A percentile compares a stretch with the other conserved stretches of the same genome.
Evolutionary conservation across 2,329 filamentous ascomycete species (phyloP).

Genomic region (Botrytis elliptica): DNA sequence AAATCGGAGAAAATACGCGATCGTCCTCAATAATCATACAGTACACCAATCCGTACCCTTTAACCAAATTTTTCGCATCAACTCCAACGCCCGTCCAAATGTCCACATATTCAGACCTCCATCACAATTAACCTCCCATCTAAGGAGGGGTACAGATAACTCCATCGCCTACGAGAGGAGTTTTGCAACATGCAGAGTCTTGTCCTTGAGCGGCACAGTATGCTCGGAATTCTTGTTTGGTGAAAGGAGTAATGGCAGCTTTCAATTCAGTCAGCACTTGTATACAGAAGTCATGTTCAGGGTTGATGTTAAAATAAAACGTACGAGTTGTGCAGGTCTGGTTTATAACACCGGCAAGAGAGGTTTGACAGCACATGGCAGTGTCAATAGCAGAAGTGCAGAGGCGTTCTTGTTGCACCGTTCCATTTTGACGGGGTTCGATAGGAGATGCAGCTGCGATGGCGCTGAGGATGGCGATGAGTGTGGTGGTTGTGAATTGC

Average conservation of each 20-base stretch:
- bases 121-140: neutral
- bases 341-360: slow-evolving; percentile 56
- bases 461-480: slow-evolving; percentile 30
- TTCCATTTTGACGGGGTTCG: neutral
- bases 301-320: slow-evolving; percentile 32
- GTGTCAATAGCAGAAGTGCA: slow-evolving; percentile 34
- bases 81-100: neutral
- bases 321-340: slow-evolving; percentile 57
- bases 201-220: slow-evolving; percentile 28
- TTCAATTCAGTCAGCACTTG: neutral
- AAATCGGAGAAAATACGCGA: neutral
- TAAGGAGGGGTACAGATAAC: neutral
- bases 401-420: neutral
- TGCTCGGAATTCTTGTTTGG: slow-evolving; percentile 43
- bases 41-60: neutral
- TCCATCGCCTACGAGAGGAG: neutral
- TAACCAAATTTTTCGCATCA: neutral
- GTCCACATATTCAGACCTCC: neutral
- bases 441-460: slow-evolving; percentile 32
- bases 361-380: slow-evolving; percentile 60
- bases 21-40: neutral
- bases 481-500: slow-evolving; percentile 7
- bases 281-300: neutral
- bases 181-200: neutral
- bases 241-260: slow-evolving; percentile 42